Conservation (phyloP, 495 filamentous ascomycete species). For the Penicillium roqueforti region DNA sequence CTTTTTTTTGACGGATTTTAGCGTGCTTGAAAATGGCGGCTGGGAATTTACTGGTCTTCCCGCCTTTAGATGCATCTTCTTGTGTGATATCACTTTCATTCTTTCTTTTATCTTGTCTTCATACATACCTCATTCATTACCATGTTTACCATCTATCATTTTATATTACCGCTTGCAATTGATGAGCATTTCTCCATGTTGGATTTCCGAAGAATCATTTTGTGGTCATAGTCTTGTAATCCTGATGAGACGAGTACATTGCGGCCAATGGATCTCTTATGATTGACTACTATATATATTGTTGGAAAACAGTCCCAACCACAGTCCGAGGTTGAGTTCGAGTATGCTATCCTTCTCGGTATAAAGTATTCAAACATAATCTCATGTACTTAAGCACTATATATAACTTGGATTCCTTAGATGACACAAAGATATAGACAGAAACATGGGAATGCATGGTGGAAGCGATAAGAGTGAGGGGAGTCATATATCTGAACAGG, state of each 20-base stretch:
- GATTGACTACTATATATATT: not conserved
- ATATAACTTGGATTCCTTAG: no score
- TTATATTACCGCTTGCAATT: slow-evolving; percentile 9
- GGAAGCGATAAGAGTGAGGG: not conserved
- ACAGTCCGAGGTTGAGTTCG: not conserved
- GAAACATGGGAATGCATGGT: not conserved
- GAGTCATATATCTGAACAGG: not conserved
- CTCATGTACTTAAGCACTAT: no score
- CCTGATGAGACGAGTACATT: not conserved
- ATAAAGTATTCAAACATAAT: no score
- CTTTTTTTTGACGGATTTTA: slow-evolving; percentile 12
- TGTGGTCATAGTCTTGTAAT: not conserved
- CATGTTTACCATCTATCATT: slow-evolving; percentile 7
- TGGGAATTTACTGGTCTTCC: slow-evolving; percentile 5
- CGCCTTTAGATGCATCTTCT: slow-evolving; percentile 6
- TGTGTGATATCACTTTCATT: slow-evolving; percentile 9
- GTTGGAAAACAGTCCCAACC: not conserved
- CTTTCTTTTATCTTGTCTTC: slow-evolving; percentile 3
- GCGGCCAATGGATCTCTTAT: not conserved
- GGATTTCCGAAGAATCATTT: not conserved
- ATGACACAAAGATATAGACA: not conserved
- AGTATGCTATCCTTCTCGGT: not conserved
- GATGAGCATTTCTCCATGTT: not conserved
- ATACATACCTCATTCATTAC: slow-evolving; percentile 12
- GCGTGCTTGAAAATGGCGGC: slow-evolving; percentile 10